Evolutionary conservation across 1,284 basidiomycete species (phyloP), one percentile per base, ranked within the genome.

Genomic region (Moniliophthora roreri): DNA sequence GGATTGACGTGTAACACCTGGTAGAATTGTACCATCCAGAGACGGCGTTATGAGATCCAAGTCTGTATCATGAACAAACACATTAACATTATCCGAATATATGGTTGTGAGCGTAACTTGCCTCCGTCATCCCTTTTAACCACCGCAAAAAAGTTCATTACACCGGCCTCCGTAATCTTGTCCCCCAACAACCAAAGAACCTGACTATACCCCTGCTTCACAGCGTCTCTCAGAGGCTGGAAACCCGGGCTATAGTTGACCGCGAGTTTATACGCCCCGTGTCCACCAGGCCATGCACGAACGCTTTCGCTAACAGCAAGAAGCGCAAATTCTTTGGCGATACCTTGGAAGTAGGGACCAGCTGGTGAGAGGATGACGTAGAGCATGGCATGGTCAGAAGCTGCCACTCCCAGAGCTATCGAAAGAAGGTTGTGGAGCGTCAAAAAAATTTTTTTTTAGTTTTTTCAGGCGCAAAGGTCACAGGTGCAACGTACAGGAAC

Each of bases 261-360:
- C 0, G 80, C 80, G n/a, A 89, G 69, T 66, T 89, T 89, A 70
- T 78, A 72, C 0, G 71, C 79, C 18, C 87, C 87, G 0, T 84
- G 87, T 6, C 85, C 90, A 41, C 91, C 91, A 0, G 91, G 92
- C 90, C 91, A 93, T 0, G 92, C 80, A 40, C 93, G 83, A 4
- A 92, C 89, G 57, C 76, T 78, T 45, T 86, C 79, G 18, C 74
- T 71, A 10, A 87, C 81, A 1, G 87, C 90, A 50, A 91, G 81
- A 9, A 95, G 73, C 1, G 86, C 82, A 48, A 94, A 77, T 1
- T 85, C 80, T 62, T 81, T 84, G 23, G 78, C 77, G 9, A 77
- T 80, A 16, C 75, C 75, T 48, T 78, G 73, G 75, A 90, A 92
- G 72, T 88, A 93, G 0, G 89, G 87, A 0, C 87, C 87, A 0